phyloP scores from a whole-genome alignment of 331 rosid species.

The Quercus phellos region DNA sequence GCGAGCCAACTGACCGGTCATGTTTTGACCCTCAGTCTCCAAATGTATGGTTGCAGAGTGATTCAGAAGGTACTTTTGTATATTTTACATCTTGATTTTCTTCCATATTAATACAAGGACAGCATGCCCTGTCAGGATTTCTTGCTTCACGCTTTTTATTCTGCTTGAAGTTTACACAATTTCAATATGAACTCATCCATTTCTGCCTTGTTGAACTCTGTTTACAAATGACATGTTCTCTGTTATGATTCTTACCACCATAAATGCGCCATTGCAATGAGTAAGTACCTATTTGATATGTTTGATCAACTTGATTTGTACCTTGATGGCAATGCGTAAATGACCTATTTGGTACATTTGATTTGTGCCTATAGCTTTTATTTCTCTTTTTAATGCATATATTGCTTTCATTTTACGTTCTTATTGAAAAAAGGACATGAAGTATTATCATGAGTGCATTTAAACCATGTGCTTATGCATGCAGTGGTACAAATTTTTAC shows the following conservation, averaged over 20 bases:
- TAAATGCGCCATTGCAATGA: conserved; percentile 3
- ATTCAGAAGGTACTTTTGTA: conserved; percentile 80
- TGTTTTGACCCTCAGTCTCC: conserved; percentile 92
- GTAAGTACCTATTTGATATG: conserved; percentile 2
- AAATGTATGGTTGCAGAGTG: conserved; percentile 99
- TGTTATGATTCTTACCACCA: background rate
- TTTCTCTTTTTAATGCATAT: conserved; percentile 11
- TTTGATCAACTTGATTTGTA: background rate
- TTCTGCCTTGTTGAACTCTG: background rate
- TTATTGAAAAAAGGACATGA: conserved; percentile 9
- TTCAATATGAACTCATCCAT: background rate
- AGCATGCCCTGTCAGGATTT: background rate
- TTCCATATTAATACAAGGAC: background rate
- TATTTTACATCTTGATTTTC: conserved; percentile 9
- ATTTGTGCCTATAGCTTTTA: background rate
- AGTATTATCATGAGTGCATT: conserved; percentile 8
- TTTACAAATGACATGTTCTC: background rate
- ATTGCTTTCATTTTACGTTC: background rate
- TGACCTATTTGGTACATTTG: conserved; percentile 5
- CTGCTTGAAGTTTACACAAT: background rate
- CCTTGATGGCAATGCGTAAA: conserved; percentile 1
- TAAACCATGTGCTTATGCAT: conserved; percentile 10
- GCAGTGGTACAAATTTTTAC: background rate
- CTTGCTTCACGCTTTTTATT: background rate
- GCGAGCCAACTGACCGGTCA: conserved; percentile 77